Evolutionary conservation across 148 eudicot species (phyloP).

Genomic region (Chenopodium formosanum): DNA sequence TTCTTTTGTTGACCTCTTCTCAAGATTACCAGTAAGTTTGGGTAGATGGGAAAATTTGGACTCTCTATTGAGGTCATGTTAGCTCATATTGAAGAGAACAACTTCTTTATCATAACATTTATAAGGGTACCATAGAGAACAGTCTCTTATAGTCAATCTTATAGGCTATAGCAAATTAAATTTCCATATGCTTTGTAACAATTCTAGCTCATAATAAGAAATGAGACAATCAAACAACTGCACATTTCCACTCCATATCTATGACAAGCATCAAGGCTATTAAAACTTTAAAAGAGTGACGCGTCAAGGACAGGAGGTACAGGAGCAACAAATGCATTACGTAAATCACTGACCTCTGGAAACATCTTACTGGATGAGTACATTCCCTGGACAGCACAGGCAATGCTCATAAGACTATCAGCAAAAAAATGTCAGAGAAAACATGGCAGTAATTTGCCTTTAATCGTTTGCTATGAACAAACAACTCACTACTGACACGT

Average conservation of each 20-base stretch:
- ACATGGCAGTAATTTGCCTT: not conserved
- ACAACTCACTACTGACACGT: not conserved
- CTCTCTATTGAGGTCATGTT: no score
- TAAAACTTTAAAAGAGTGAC: constrained; percentile 47
- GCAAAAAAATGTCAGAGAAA: not conserved
- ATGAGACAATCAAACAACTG: not conserved
- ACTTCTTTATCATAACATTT: no score
- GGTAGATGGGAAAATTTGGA: no score
- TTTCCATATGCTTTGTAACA: no score
- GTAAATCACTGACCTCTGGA: not conserved
- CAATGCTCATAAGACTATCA: not conserved
- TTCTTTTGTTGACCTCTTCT: no score
- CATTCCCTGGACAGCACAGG: not conserved
- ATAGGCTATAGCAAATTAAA: no score
- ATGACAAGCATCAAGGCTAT: constrained; percentile 71
- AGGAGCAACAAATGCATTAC: not conserved
- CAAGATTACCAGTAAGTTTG: no score
- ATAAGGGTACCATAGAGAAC: no score
- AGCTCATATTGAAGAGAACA: no score
- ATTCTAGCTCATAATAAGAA: not conserved
- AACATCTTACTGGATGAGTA: not conserved
- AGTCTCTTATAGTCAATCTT: no score
- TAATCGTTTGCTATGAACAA: not conserved
- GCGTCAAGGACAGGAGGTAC: constrained; percentile 16
- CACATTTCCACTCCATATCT: not conserved